These are phyloP conservation scores for Podochytrium sp. DNA, from an alignment of 192 early-diverging fungal genomes.

Conservation along the genomic window DNA sequence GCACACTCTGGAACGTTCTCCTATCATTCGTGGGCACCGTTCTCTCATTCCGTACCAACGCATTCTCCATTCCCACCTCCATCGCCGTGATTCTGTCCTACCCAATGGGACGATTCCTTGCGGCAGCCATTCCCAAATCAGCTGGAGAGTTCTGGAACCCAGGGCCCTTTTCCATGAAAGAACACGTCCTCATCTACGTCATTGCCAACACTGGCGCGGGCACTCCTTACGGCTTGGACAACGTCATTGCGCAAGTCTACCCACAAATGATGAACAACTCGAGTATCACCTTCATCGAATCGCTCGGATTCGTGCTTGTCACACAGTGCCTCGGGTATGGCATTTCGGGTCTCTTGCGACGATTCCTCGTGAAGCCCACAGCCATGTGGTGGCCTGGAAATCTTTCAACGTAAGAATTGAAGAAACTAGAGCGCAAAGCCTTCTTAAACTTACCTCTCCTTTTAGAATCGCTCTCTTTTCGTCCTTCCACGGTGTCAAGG, in stretches of 20 bases:
- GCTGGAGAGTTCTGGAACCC: conserved; percentile 44
- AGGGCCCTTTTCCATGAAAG: conserved; percentile 77
- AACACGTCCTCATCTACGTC: conserved; percentile 3
- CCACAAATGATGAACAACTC: conserved; percentile 28
- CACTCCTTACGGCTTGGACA: conserved; percentile 55
- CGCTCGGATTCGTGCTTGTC: conserved; percentile 58
- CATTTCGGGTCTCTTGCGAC: conserved; percentile 72
- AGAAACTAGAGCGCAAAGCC: too few species aligned
- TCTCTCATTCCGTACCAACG: conserved; percentile 82
- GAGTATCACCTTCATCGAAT: conserved; percentile 29
- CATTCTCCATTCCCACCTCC: conserved; percentile 67
- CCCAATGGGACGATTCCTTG: conserved; percentile 72
- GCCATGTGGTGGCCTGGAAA: conserved; percentile 64
- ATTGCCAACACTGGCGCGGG: conserved; percentile 31
- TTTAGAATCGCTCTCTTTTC: too few species aligned
- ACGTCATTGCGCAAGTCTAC: conserved; percentile 37
- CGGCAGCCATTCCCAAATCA: conserved; percentile 67
- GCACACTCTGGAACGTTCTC: conserved; percentile 6
- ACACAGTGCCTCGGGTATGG: conserved; percentile 73
- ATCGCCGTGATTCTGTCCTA: conserved; percentile 78
- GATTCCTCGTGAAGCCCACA: conserved; percentile 83
- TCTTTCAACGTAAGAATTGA: too few species aligned
- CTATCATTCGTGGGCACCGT: conserved; percentile 44
- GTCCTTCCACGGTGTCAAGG: too few species aligned
- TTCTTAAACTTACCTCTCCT: too few species aligned